Evolutionary conservation across 306 rosid genomes (phyloP).

Genomic region (Mucuna pruriens): DNA sequence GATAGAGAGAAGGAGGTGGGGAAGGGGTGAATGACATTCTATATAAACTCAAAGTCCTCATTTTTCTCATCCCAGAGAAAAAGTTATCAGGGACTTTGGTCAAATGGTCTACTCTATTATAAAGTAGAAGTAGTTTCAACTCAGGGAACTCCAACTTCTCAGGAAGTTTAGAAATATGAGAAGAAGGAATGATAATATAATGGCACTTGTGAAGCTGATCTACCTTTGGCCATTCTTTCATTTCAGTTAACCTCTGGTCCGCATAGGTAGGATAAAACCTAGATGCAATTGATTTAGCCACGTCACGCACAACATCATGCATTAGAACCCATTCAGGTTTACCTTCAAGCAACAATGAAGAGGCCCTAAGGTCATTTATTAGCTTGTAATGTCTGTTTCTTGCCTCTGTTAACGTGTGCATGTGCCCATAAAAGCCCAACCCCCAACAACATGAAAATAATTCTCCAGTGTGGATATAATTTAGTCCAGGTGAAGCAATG

Average conservation of each 20-base stretch:
- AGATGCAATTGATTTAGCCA: neutral
- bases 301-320: neutral
- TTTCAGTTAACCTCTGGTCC: too few species aligned
- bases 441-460: neutral
- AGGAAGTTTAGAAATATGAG: neutral
- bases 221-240: neutral
- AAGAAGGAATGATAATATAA: neutral
- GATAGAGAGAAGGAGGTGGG: slow-evolving; percentile 2
- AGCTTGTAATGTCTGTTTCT: neutral
- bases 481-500: neutral
- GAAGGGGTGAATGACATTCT: neutral
- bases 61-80: neutral
- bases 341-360: neutral
- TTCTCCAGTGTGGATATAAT: neutral
- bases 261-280: neutral
- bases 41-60: neutral
- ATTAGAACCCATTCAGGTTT: neutral
- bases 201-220: neutral
- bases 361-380: neutral
- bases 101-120: neutral
- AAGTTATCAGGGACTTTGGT: neutral
- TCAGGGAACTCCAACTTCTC: neutral
- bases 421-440: neutral
- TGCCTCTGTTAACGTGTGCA: neutral
- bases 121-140: neutral